Percentiles rank a stretch among this genome's conserved stretches.
These are phyloP conservation scores for Helotiales sp. DNA, from an alignment of 2,329 filamentous ascomycete species.

Conservation along the genomic window DNA sequence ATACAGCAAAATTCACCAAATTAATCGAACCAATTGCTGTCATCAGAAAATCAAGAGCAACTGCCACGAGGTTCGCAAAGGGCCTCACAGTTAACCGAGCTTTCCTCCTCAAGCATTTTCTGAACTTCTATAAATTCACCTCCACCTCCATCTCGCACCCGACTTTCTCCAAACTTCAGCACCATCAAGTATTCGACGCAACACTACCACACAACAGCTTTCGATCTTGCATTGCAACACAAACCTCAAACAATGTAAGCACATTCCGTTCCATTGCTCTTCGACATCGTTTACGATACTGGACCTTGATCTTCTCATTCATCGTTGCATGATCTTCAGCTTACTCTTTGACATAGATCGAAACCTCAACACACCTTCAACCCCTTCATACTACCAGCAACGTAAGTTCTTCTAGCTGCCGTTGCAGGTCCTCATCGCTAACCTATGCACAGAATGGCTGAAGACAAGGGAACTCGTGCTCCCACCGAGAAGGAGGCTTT, in stretches of 20 bases:
- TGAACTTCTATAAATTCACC: background rate
- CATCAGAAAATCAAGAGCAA: background rate
- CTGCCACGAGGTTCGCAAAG: background rate
- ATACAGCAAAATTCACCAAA: background rate
- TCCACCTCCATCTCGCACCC: background rate
- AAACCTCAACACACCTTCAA: background rate
- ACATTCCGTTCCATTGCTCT: background rate
- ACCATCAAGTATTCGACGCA: background rate
- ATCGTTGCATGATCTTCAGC: background rate
- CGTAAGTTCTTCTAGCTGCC: background rate
- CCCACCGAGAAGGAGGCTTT: constrained; percentile 28
- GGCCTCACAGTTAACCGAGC: background rate
- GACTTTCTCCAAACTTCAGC: background rate
- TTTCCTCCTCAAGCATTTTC: background rate
- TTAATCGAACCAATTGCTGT: background rate
- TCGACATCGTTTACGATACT: background rate
- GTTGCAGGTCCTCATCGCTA: background rate
- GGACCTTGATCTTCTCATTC: background rate
- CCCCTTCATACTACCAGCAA: background rate
- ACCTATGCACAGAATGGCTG: constrained; percentile 7
- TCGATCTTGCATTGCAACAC: background rate
- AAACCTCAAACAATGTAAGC: background rate
- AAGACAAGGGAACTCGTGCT: constrained; percentile 2
- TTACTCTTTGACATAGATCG: background rate
- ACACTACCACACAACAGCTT: background rate